Conservation (phyloP, 192 early-diverging fungal species). For the Blastocladiella britannica region DNA sequence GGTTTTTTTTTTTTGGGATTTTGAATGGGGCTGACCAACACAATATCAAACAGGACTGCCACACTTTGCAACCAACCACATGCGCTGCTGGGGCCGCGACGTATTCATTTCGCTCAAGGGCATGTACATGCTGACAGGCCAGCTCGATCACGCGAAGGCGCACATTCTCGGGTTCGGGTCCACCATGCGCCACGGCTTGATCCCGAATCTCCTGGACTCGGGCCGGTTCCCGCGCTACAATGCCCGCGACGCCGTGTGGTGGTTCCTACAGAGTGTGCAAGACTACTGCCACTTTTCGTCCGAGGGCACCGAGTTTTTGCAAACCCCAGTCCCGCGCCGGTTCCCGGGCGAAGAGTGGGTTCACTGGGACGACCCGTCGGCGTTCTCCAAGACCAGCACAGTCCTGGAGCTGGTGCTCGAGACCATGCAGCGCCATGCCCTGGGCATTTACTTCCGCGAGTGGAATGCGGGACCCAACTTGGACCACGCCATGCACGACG, state of each 20-base stretch:
- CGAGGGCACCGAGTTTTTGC: constrained; percentile 56
- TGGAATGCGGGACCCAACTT: constrained; percentile 76
- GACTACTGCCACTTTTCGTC: constrained; percentile 54
- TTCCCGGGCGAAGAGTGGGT: constrained; percentile 64
- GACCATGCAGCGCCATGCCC: constrained; percentile 71
- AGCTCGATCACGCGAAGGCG: constrained; percentile 53
- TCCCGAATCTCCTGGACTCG: constrained; percentile 87
- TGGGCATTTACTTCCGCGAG: constrained; percentile 79
- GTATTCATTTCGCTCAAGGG: constrained; percentile 82
- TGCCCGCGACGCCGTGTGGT: constrained; percentile 90
- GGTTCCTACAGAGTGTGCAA: constrained; percentile 78
- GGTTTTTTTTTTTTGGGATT: too few relatives aligned
- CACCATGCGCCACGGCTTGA: constrained; percentile 79
- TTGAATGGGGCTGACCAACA: too few relatives aligned
- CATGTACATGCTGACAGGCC: constrained; percentile 58
- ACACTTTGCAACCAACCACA: constrained; percentile 77
- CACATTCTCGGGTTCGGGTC: constrained; percentile 85
- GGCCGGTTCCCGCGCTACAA: constrained; percentile 76
- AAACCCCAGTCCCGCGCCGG: constrained; percentile 46
- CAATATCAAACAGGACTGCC: too few relatives aligned
- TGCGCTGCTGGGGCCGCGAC: constrained; percentile 98
- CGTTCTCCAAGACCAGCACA: constrained; percentile 40
- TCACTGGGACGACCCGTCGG: constrained; percentile 34
- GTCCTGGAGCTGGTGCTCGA: constrained; percentile 78
- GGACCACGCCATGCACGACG: constrained; percentile 76